Evolutionary conservation across 1,284 basidiomycete species (phyloP).

Genomic region (Grifola frondosa): DNA sequence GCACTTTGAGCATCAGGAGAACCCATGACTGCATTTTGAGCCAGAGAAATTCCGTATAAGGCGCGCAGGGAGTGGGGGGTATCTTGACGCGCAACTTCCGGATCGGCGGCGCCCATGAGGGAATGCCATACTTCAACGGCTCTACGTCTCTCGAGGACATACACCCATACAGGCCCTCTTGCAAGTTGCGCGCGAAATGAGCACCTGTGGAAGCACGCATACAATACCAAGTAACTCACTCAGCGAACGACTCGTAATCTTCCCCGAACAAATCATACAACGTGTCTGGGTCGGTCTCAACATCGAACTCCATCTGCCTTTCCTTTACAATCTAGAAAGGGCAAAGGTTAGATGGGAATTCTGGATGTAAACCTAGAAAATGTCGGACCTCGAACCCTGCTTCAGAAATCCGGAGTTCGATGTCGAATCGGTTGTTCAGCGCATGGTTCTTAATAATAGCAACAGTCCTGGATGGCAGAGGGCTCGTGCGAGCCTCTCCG

Average conservation of each 20-base stretch:
- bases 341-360: background rate
- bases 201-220: conserved; percentile 5
- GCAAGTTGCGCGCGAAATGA: background rate
- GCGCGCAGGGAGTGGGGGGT: conserved; percentile 67
- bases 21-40: conserved; percentile 70
- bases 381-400: conserved; percentile 70
- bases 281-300: conserved; percentile 73
- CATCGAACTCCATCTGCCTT: conserved; percentile 80
- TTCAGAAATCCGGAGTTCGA: conserved; percentile 71
- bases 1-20: conserved; percentile 62
- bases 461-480: conserved; percentile 58
- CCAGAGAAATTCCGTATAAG: conserved; percentile 52
- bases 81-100: conserved; percentile 50
- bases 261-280: conserved; percentile 75
- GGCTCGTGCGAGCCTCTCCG: conserved; percentile 20
- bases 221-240: conserved; percentile 49
- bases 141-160: conserved; percentile 75
- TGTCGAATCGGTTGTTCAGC: conserved; percentile 66
- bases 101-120: conserved; percentile 68
- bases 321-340: conserved; percentile 72
- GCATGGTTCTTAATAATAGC: conserved; percentile 80
- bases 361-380: background rate
- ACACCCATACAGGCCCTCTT: conserved; percentile 83
- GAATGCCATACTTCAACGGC: conserved; percentile 75
- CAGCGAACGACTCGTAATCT: conserved; percentile 66